A percentile compares a stretch with the other conserved stretches of the same genome.
Evolutionary conservation across 2,329 filamentous ascomycete genomes (phyloP).

Genomic region (Purpureocillium lavendulum): DNA sequence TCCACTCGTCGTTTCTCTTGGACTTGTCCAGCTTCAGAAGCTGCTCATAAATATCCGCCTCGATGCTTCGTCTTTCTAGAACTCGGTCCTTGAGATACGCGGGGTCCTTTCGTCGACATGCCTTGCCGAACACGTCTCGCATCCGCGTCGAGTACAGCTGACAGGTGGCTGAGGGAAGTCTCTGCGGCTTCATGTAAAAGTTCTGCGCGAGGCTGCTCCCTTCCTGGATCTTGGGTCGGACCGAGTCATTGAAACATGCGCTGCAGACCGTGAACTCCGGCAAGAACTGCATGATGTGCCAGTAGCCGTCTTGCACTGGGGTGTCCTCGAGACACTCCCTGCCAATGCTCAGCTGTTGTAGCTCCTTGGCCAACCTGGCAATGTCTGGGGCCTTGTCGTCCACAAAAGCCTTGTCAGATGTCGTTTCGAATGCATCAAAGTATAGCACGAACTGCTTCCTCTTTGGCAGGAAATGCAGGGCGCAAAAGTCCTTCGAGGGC

Average conservation of each 20-base stretch:
- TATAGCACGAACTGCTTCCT: conserved; percentile 49
- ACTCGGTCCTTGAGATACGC: conserved; percentile 50
- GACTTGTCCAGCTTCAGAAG: conserved; percentile 33
- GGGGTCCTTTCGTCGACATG: conserved; percentile 59
- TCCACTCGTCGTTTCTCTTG: conserved; percentile 26
- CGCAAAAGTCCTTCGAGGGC: conserved; percentile 51
- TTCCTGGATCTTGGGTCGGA: conserved; percentile 58
- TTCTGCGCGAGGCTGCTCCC: conserved; percentile 49
- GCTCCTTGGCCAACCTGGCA: conserved; percentile 52
- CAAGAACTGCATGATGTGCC: conserved; percentile 70
- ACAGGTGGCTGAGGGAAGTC: conserved; percentile 51
- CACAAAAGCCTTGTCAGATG: conserved; percentile 41
- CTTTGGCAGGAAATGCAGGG: conserved; percentile 51
- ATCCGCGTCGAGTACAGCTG: conserved; percentile 77
- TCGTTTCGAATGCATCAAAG: conserved; percentile 52
- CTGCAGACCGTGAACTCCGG: conserved; percentile 78
- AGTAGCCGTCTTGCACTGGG: conserved; percentile 53
- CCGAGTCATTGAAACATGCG: conserved; percentile 74
- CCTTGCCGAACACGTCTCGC: conserved; percentile 62
- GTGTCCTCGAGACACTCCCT: conserved; percentile 59
- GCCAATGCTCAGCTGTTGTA: conserved; percentile 48
- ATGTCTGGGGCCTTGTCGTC: conserved; percentile 44
- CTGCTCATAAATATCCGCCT: conserved; percentile 49
- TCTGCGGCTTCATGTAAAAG: conserved; percentile 54
- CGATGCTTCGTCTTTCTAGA: conserved; percentile 50